A percentile compares a stretch with the other conserved stretches of the same genome.
phyloP scores from a whole-genome alignment of 169 alveolate species.

The Cryptosporidium muris region DNA sequence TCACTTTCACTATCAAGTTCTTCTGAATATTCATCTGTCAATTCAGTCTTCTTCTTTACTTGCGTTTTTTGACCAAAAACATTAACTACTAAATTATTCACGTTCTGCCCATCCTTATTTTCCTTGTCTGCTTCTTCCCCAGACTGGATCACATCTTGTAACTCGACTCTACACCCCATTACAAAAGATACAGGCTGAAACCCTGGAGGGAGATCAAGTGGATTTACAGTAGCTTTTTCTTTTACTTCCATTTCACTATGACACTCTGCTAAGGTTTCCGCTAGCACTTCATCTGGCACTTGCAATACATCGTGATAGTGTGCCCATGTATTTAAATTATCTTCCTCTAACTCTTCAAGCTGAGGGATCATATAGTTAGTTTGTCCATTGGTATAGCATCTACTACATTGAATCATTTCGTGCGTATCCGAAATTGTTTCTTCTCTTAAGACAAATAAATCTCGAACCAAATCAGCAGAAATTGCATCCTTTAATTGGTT shows the following conservation, averaged over 20 bases:
- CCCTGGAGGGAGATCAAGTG: constrained; percentile 40
- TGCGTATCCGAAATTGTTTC: constrained; percentile 83
- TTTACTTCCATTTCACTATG: neutral
- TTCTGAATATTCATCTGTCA: neutral
- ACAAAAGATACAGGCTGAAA: constrained; percentile 67
- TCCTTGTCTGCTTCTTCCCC: neutral
- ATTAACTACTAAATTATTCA: constrained; percentile 31
- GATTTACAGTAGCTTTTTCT: neutral
- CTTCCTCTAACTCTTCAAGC: constrained; percentile 41
- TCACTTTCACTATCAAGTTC: constrained; percentile 17
- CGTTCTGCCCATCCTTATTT: constrained; percentile 9
- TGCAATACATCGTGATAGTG: constrained; percentile 29
- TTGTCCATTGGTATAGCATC: constrained; percentile 72
- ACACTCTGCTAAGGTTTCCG: constrained; percentile 46
- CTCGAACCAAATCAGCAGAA: constrained; percentile 82
- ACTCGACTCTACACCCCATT: constrained; percentile 66
- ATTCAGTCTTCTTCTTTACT: neutral
- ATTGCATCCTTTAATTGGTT: constrained; percentile 76
- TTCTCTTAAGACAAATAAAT: constrained; percentile 79
- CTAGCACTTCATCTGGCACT: constrained; percentile 53
- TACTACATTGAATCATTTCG: constrained; percentile 80
- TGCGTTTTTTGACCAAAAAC: constrained; percentile 17
- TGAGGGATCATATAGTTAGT: constrained; percentile 50
- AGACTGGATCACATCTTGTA: constrained; percentile 1
- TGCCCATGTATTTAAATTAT: constrained; percentile 61